Evolutionary conservation across 1,139 yeast genomes (phyloP).

Genomic region (Taphrina pruni): DNA sequence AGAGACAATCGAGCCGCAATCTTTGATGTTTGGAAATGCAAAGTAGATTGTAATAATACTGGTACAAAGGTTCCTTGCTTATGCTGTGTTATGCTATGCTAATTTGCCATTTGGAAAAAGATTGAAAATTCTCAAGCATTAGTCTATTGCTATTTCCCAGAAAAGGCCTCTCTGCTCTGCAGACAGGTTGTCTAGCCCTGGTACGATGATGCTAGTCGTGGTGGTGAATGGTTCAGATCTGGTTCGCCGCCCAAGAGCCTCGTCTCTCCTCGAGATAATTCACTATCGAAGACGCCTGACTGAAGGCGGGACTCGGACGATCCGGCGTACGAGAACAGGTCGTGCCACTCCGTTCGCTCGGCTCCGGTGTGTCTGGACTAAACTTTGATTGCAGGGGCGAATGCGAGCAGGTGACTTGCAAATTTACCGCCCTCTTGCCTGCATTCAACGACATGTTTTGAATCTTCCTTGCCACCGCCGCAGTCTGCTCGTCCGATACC

Average conservation of each 20-base stretch:
- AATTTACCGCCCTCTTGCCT: background rate
- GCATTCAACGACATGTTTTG: background rate
- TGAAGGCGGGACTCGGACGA: slow-evolving; percentile 16
- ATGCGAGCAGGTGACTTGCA: slow-evolving; percentile 17
- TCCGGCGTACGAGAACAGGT: slow-evolving; percentile 5
- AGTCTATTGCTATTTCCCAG: no score
- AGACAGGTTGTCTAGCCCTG: no score
- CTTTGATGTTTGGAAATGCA: background rate
- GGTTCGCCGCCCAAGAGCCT: slow-evolving; percentile 5
- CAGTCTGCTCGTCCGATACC: background rate
- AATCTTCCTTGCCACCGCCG: background rate
- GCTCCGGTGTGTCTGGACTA: slow-evolving; percentile 13
- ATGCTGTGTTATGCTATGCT: slow-evolving; percentile 2
- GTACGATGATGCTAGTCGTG: background rate
- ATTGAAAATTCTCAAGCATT: no score
- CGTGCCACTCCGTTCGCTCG: slow-evolving; percentile 13
- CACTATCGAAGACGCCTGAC: slow-evolving; percentile 2
- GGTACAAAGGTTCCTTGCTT: background rate
- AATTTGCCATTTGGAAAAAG: no score
- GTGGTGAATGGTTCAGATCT: background rate
- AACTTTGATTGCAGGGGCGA: slow-evolving; percentile 10
- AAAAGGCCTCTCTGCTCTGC: no score
- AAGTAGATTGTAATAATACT: background rate
- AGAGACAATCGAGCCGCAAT: background rate
- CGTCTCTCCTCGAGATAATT: background rate